These are phyloP conservation scores for Cardamine occulta DNA, from an alignment of 345 rosid genomes.

Conservation along the genomic window DNA sequence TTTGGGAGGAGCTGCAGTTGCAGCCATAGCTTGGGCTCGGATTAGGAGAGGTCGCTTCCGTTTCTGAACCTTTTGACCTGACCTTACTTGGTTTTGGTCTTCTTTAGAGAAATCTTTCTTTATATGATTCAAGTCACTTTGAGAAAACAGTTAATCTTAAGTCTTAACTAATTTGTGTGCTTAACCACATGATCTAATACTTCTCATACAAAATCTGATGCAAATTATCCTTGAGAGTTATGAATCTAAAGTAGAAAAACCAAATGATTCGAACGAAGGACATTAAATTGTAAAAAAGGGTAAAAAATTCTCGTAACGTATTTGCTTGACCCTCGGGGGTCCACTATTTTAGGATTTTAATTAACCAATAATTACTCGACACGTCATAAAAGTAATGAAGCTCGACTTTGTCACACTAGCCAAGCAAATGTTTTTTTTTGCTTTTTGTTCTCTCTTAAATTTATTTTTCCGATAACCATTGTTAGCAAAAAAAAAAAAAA, in stretches of 20 bases:
- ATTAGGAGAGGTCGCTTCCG: conserved; percentile 64
- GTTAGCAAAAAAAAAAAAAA: conserved; percentile 20
- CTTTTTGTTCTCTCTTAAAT: conserved; percentile 8
- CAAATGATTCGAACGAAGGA: neutral
- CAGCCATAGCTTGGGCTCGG: conserved; percentile 75
- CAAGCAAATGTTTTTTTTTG: neutral
- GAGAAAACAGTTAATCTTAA: neutral
- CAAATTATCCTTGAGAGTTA: neutral
- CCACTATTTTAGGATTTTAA: conserved; percentile 17
- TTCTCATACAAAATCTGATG: neutral
- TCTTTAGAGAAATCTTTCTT: too few species aligned
- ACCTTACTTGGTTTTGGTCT: conserved; percentile 18
- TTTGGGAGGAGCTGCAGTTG: conserved; percentile 94
- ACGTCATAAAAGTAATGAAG: conserved; percentile 16
- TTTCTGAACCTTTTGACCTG: conserved; percentile 22
- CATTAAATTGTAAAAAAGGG: neutral
- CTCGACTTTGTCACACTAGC: conserved; percentile 30
- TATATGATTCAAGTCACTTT: too few species aligned
- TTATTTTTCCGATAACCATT: conserved; percentile 7
- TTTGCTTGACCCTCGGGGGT: conserved; percentile 27
- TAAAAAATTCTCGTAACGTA: conserved; percentile 27
- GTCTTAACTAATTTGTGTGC: neutral
- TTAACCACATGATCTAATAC: too few species aligned
- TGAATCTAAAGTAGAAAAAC: neutral
- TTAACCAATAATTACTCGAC: neutral